These are phyloP conservation scores for Ogataea kodamae DNA, from an alignment of 805 yeast genomes.

Conservation along the genomic window DNA sequence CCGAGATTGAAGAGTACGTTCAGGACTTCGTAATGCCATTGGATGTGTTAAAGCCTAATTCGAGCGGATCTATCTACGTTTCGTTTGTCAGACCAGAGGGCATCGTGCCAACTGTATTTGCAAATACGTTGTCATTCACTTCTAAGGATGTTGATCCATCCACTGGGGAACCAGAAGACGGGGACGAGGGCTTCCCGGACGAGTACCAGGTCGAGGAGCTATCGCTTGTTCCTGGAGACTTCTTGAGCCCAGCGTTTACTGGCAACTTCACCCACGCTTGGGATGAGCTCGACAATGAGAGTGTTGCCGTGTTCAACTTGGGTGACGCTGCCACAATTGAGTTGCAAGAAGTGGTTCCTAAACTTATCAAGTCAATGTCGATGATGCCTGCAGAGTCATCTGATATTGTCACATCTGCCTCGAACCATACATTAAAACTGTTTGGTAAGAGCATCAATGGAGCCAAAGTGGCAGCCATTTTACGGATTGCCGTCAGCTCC, in stretches of 20 bases:
- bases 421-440: constrained; percentile 71
- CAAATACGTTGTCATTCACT: constrained; percentile 67
- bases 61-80: constrained; percentile 73
- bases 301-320: constrained; percentile 64
- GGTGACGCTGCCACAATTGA: constrained; percentile 38
- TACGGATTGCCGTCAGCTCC: constrained; percentile 49
- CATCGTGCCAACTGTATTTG: constrained; percentile 42
- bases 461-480: constrained; percentile 46
- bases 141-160: constrained; percentile 76
- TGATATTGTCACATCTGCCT: constrained; percentile 54
- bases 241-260: constrained; percentile 68
- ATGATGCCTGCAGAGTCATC: constrained; percentile 74
- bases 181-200: constrained; percentile 84
- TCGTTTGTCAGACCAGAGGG: constrained; percentile 62
- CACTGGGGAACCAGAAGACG: constrained; percentile 62
- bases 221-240: constrained; percentile 75
- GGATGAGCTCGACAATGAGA: constrained; percentile 67
- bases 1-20: constrained; percentile 52
- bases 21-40: constrained; percentile 77
- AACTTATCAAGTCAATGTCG: constrained; percentile 50
- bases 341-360: constrained; percentile 55
- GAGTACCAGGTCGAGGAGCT: constrained; percentile 88
- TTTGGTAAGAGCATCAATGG: constrained; percentile 73
- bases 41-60: constrained; percentile 66
- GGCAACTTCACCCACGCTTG: constrained; percentile 71